A percentile compares a stretch with the other conserved stretches of the same genome.
phyloP scores from a whole-genome alignment of 495 filamentous ascomycete species.

The Aspergillus conjunctus region DNA sequence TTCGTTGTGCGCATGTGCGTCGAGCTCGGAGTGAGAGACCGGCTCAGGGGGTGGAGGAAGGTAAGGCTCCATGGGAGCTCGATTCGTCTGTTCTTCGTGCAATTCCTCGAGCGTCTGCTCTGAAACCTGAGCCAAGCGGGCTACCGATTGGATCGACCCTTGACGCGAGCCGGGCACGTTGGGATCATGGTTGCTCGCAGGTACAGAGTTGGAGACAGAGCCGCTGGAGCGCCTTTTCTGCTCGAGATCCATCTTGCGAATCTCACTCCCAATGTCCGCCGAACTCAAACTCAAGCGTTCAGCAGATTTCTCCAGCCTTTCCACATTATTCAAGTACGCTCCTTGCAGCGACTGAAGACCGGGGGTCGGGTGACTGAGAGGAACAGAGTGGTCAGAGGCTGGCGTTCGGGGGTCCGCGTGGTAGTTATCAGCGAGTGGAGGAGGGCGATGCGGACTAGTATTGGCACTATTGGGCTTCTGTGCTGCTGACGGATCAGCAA shows the following conservation, averaged over 20 bases:
- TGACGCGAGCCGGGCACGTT: slow-evolving; percentile 60
- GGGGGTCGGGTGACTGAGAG: slow-evolving; percentile 73
- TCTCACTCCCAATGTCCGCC: slow-evolving; percentile 78
- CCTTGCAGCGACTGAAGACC: slow-evolving; percentile 74
- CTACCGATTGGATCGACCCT: slow-evolving; percentile 60
- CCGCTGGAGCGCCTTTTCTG: slow-evolving; percentile 61
- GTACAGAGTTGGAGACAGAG: slow-evolving; percentile 62
- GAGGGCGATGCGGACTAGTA: slow-evolving; percentile 29
- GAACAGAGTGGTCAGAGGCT: slow-evolving; percentile 57
- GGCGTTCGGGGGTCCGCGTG: slow-evolving; percentile 56
- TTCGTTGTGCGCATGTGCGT: slow-evolving; percentile 26
- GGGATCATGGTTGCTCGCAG: slow-evolving; percentile 14
- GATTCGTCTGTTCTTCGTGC: slow-evolving; percentile 29
- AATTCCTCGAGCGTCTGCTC: slow-evolving; percentile 48
- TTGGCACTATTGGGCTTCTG: slow-evolving; percentile 29
- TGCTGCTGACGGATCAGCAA: slow-evolving; percentile 35
- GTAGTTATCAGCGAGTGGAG: slow-evolving; percentile 36
- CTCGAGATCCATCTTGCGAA: slow-evolving; percentile 75
- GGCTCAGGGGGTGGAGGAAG: slow-evolving; percentile 33
- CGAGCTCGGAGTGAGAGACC: slow-evolving; percentile 27
- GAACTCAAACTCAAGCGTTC: slow-evolving; percentile 78
- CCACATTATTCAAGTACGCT: slow-evolving; percentile 75
- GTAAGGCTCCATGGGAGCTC: slow-evolving; percentile 37
- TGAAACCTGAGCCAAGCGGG: slow-evolving; percentile 52
- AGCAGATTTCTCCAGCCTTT: slow-evolving; percentile 78